Percentiles rank a stretch among this genome's conserved stretches.
These are phyloP conservation scores for Termitomyces sp. DNA, from an alignment of 768 basidiomycete species.

Conservation along the genomic window DNA sequence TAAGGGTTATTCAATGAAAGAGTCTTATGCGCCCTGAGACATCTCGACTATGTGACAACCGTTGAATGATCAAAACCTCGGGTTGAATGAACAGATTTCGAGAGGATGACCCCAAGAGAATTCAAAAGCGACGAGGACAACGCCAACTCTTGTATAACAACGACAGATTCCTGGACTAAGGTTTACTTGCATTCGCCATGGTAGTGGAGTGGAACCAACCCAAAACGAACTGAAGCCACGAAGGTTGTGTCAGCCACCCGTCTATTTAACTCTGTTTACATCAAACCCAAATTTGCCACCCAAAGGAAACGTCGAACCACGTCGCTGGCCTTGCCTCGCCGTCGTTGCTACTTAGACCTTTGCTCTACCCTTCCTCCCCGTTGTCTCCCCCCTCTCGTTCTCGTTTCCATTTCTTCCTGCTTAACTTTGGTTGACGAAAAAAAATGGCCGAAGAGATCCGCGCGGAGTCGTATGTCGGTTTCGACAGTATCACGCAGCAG, in stretches of 20 bases:
- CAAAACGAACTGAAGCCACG: background rate
- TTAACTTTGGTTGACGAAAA: background rate
- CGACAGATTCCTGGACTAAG: too few species aligned
- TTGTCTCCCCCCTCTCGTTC: background rate
- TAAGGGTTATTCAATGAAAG: too few species aligned
- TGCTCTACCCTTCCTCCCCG: background rate
- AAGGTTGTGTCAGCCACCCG: slow-evolving; percentile 8
- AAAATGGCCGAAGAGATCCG: slow-evolving; percentile 68
- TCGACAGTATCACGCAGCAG: slow-evolving; percentile 95
- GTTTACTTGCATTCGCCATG: too few species aligned
- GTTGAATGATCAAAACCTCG: too few species aligned
- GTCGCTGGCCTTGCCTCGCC: slow-evolving; percentile 8
- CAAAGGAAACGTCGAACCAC: slow-evolving; percentile 13
- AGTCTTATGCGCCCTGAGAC: background rate
- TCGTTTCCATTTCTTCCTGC: too few species aligned
- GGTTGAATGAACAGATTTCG: background rate
- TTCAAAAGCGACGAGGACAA: background rate
- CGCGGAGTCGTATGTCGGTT: slow-evolving; percentile 92
- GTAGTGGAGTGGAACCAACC: background rate
- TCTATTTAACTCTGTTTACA: slow-evolving; percentile 15
- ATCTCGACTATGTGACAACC: too few species aligned
- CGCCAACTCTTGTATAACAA: background rate
- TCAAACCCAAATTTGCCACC: slow-evolving; percentile 15
- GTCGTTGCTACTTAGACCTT: slow-evolving; percentile 1
- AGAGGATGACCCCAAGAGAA: background rate